Evolutionary conservation across 768 basidiomycete species (phyloP), one percentile per base, ranked within the genome.

Genomic region (Podaxis sp.): DNA sequence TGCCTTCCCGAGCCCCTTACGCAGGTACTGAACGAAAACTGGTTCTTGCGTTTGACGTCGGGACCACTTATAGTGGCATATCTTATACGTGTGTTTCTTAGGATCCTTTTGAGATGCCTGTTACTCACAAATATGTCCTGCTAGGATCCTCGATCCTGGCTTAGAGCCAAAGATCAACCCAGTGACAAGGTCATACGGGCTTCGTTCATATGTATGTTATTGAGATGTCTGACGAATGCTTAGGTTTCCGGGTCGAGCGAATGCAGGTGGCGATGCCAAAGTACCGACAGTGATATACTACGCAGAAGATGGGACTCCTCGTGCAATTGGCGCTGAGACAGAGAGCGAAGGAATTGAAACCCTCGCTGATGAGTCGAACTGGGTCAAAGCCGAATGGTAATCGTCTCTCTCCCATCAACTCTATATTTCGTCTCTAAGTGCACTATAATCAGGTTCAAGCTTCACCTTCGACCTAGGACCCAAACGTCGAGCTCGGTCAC

Each of bases 281-380:
- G 80, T 84, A 41, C 83, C 80, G 1, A 79, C 81, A 0, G 67
- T 82, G 22, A 58, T 84, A 22, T 80, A 78, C 56, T 84, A 84
- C 65, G 81, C 81, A 57, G 49, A 63, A 7, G 60, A 72, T 17
- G 82, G 80, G 2, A 36, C 24, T 1, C 70, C 77, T 3, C 73
- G 66, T 24, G 82, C 81, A 0, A 69, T 76, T 11, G 83, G 83
- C 0, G 80, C 80, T 0, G 81, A 82, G 62, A 78, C 82, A 3
- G 58, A 71, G 15, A 68, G 73, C 22, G 80, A 79, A 56, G 73
- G 71, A 38, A 68, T 72, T 3, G 66, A 74, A 3, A 78, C 77
- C 44, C 65, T 33, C 57, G 81, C 81, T 7, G 76, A 77, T n/a
- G 79, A 81, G 0, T 74, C 78, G 55, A 76, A 73, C 53, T 84